phyloP scores from a whole-genome alignment of 2,329 filamentous ascomycete genomes.

The Ascochyta viciae-villosae region DNA sequence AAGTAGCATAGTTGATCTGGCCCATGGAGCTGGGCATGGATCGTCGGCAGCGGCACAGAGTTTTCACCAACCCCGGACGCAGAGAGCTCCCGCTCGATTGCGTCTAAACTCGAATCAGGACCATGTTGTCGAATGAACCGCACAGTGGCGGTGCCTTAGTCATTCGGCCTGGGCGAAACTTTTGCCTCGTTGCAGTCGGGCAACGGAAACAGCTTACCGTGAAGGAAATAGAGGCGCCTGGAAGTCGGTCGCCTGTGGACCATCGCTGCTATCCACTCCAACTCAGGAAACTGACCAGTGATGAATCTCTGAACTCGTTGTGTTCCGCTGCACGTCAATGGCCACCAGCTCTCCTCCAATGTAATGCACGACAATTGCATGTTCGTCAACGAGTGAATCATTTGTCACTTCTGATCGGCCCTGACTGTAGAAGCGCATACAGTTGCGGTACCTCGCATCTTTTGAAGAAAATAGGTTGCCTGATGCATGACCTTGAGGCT shows the following conservation, averaged over 20 bases:
- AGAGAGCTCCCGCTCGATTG: conserved; percentile 33
- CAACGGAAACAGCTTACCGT: conserved; percentile 17
- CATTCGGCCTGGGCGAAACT: conserved; percentile 19
- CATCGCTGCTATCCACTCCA: conserved; percentile 15
- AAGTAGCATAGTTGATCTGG: conserved; percentile 1
- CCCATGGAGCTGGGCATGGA: conserved; percentile 35
- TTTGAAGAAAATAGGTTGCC: conserved; percentile 29
- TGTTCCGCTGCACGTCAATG: conserved; percentile 16
- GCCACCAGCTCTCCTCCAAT: not conserved
- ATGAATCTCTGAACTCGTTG: not conserved
- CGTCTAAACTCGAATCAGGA: conserved; percentile 26
- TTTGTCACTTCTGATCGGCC: conserved; percentile 5
- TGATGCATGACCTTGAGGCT: conserved; percentile 10
- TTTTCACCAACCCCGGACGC: conserved; percentile 32
- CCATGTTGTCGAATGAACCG: not conserved
- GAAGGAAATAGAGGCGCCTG: conserved; percentile 18
- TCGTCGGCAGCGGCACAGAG: conserved; percentile 39
- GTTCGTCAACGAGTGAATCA: not conserved
- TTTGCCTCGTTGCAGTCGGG: conserved; percentile 16
- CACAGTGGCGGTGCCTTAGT: conserved; percentile 15
- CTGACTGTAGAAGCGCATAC: conserved; percentile 4
- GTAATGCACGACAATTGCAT: not conserved
- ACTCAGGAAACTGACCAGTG: conserved; percentile 26
- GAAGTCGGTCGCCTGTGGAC: conserved; percentile 16
- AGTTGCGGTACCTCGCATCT: conserved; percentile 20